Conservation (phyloP, 768 basidiomycete species). For the Leccinellum albellum region DNA sequence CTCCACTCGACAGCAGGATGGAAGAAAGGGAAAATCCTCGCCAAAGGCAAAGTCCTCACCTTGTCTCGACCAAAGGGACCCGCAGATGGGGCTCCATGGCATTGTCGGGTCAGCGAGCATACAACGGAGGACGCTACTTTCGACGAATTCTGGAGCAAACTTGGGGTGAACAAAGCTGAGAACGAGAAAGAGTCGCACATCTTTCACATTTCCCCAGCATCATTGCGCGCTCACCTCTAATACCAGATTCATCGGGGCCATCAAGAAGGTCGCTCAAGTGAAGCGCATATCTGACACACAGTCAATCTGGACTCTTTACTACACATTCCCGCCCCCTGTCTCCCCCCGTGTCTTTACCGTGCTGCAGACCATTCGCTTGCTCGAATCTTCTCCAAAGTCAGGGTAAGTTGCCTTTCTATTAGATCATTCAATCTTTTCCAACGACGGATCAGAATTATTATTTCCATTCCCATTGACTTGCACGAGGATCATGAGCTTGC, state of each 20-base stretch:
- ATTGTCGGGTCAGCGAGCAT: slow-evolving; percentile 67
- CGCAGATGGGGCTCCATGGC: slow-evolving; percentile 61
- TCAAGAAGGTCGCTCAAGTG: slow-evolving; percentile 60
- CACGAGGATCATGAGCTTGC: slow-evolving; percentile 53
- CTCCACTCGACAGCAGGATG: slow-evolving; percentile 56
- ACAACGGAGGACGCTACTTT: slow-evolving; percentile 63
- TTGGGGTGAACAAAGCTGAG: slow-evolving; percentile 61
- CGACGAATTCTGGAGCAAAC: slow-evolving; percentile 66
- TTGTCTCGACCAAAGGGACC: slow-evolving; percentile 48
- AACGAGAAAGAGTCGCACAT: slow-evolving; percentile 63
- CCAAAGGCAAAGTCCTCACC: slow-evolving; percentile 53
- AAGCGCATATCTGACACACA: slow-evolving; percentile 62
- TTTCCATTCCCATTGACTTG: slow-evolving; percentile 71
- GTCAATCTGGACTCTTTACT: slow-evolving; percentile 67
- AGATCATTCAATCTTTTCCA: not conserved
- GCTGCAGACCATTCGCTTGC: slow-evolving; percentile 57
- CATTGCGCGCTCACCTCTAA: not conserved
- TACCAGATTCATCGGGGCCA: slow-evolving; percentile 58
- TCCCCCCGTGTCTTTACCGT: slow-evolving; percentile 76
- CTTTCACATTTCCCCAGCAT: not conserved
- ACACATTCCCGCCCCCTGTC: slow-evolving; percentile 67
- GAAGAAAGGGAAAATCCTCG: slow-evolving; percentile 65
- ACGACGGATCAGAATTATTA: slow-evolving; percentile 26
- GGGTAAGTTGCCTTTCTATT: slow-evolving; percentile 44
- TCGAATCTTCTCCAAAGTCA: slow-evolving; percentile 46